Evolutionary conservation across 1,284 basidiomycete genomes (phyloP).

Genomic region (Leccinum discolor): DNA sequence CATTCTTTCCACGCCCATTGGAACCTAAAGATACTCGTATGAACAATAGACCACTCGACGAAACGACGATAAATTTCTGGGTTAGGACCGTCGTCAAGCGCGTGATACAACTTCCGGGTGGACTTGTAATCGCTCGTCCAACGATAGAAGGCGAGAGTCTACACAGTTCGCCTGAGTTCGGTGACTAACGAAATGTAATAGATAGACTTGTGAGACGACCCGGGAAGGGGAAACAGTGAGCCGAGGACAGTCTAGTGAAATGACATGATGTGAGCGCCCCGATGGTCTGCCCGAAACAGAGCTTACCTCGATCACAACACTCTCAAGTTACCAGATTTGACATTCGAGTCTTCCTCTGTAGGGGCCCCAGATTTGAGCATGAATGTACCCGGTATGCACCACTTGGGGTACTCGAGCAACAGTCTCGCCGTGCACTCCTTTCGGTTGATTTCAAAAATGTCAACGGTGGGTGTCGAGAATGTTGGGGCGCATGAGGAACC

Average conservation of each 20-base stretch:
- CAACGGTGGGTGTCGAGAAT: constrained; percentile 76
- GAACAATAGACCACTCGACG: constrained; percentile 94
- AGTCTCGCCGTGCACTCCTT: constrained; percentile 87
- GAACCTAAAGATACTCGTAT: constrained; percentile 94
- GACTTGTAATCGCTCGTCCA: constrained; percentile 94
- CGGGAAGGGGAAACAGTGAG: constrained; percentile 75
- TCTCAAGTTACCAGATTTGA: constrained; percentile 81
- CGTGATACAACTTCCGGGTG: constrained; percentile 67
- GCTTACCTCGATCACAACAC: constrained; percentile 73
- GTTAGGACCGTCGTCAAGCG: constrained; percentile 82
- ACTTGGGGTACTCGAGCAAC: constrained; percentile 86
- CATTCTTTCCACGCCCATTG: constrained; percentile 99
- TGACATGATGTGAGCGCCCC: constrained; percentile 3
- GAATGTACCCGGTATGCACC: constrained; percentile 70
- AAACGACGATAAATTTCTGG: constrained; percentile 82
- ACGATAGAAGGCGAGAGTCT: constrained; percentile 90
- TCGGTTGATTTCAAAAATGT: constrained; percentile 95
- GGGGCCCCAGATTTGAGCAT: constrained; percentile 62
- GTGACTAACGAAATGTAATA: constrained; percentile 88
- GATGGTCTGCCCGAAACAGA: not conserved
- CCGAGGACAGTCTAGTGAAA: constrained; percentile 68
- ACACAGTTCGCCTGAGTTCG: constrained; percentile 67
- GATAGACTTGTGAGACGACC: constrained; percentile 25
- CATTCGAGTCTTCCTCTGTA: constrained; percentile 49
- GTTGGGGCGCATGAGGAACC: constrained; percentile 80